Conservation (phyloP, 1,284 basidiomycete genomes). For the Rhodofomes roseus region DNA sequence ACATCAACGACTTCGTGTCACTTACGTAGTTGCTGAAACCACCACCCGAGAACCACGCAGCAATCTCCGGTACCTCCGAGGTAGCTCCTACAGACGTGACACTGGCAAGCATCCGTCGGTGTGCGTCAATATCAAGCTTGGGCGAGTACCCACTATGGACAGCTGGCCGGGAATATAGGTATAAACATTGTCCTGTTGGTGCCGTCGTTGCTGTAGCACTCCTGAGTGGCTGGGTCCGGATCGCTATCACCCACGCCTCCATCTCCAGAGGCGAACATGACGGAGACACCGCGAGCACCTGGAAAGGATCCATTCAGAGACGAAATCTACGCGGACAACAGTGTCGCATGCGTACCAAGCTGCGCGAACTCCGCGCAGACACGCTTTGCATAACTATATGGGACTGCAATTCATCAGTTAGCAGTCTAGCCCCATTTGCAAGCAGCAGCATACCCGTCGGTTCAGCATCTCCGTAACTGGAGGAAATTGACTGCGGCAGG, state of each 20-base stretch:
- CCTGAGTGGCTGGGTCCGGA: slow-evolving; percentile 41
- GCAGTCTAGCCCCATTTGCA: too few species aligned
- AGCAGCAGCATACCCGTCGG: slow-evolving; percentile 48
- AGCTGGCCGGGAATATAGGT: slow-evolving; percentile 57
- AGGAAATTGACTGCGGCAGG: slow-evolving; percentile 55
- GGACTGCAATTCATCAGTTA: too few species aligned
- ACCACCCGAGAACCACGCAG: slow-evolving; percentile 58
- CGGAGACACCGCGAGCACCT: slow-evolving; percentile 59
- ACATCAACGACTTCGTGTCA: neutral
- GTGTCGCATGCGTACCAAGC: slow-evolving; percentile 37
- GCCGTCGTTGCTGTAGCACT: slow-evolving; percentile 60
- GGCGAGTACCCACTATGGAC: slow-evolving; percentile 38
- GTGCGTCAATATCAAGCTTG: neutral
- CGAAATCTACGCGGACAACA: neutral
- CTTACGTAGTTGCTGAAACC: slow-evolving; percentile 54
- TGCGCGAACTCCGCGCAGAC: slow-evolving; percentile 65
- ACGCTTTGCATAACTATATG: slow-evolving; percentile 54
- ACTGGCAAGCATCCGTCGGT: slow-evolving; percentile 18
- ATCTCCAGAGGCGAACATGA: slow-evolving; percentile 66
- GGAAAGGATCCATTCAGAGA: neutral
- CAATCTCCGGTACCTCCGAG: slow-evolving; percentile 50
- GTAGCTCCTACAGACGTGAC: slow-evolving; percentile 64
- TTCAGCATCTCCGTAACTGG: slow-evolving; percentile 67
- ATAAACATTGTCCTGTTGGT: slow-evolving; percentile 51
- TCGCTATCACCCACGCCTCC: slow-evolving; percentile 65